Percentiles rank a stretch among this genome's conserved stretches.
These are phyloP conservation scores for Exophiala spinifera DNA, from an alignment of 2,329 filamentous ascomycete genomes.

Conservation along the genomic window DNA sequence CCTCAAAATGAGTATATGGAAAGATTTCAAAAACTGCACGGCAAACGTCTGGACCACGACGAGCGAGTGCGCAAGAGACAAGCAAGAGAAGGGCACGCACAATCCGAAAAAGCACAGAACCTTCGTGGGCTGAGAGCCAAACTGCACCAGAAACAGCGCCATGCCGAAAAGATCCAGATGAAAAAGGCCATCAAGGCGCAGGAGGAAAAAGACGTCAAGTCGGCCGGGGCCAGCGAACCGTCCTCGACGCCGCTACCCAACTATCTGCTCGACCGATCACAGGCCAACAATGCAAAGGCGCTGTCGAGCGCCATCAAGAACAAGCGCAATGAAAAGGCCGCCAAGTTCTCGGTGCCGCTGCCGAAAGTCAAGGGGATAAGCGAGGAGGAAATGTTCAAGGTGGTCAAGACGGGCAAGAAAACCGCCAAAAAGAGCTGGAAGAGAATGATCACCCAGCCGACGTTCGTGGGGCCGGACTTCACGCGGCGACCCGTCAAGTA, in stretches of 20 bases:
- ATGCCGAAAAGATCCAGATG: constrained; percentile 98
- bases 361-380: constrained; percentile 91
- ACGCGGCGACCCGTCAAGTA: constrained; percentile 81
- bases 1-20: constrained; percentile 48
- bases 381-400: constrained; percentile 98
- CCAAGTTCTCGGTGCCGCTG: constrained; percentile 85
- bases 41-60: constrained; percentile 71
- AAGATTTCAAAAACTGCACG: constrained; percentile 67
- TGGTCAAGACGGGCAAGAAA: constrained; percentile 95
- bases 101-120: constrained; percentile 87
- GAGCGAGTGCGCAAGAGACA: constrained; percentile 82
- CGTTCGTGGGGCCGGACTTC: constrained; percentile 89
- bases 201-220: constrained; percentile 95
- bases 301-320: constrained; percentile 88
- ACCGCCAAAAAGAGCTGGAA: constrained; percentile 73
- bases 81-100: constrained; percentile 85
- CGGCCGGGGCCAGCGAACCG: constrained; percentile 71
- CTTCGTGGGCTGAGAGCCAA: constrained; percentile 88
- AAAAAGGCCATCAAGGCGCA: constrained; percentile 90
- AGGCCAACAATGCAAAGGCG: constrained; percentile 67
- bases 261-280: constrained; percentile 85
- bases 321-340: constrained; percentile 89
- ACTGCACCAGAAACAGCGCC: constrained; percentile 86
- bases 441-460: constrained; percentile 70
- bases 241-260: constrained; percentile 78